These are phyloP conservation scores for Bertia moriformis DNA, from an alignment of 2,329 filamentous ascomycete species.

Conservation along the genomic window DNA sequence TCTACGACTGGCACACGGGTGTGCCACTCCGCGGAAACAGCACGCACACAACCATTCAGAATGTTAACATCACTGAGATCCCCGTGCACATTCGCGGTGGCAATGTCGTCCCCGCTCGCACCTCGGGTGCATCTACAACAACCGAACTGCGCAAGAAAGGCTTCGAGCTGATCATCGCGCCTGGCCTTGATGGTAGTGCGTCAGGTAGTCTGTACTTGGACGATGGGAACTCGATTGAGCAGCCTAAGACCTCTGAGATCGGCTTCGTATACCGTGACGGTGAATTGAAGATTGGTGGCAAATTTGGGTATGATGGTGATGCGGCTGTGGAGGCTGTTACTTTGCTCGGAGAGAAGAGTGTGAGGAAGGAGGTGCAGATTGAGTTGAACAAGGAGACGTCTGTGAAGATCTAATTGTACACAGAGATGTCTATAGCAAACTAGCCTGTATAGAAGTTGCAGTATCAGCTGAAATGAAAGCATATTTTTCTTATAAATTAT, in stretches of 20 bases:
- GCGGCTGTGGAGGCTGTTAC: background rate
- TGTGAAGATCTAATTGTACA: too few relatives aligned
- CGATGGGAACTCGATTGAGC: conserved; percentile 16
- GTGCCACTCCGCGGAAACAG: conserved; percentile 24
- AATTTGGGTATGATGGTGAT: background rate
- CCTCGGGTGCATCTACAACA: conserved; percentile 24
- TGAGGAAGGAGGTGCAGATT: too few relatives aligned
- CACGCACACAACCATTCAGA: conserved; percentile 16
- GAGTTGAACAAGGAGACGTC: too few relatives aligned
- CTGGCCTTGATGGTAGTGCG: conserved; percentile 28
- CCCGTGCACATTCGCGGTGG: conserved; percentile 50
- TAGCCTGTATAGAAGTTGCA: too few relatives aligned
- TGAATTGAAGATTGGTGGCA: background rate
- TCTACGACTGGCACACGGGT: conserved; percentile 36
- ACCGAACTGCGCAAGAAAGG: conserved; percentile 27
- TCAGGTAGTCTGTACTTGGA: conserved; percentile 33
- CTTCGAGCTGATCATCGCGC: conserved; percentile 32
- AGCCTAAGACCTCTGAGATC: background rate
- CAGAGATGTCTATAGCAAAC: too few relatives aligned
- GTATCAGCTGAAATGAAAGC: too few relatives aligned
- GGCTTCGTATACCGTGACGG: background rate
- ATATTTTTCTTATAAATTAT: too few relatives aligned
- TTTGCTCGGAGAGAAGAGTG: too few relatives aligned
- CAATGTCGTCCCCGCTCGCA: conserved; percentile 39
- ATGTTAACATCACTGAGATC: conserved; percentile 30